Conservation (phyloP, 768 basidiomycete species). For the Pholiota molesta region DNA sequence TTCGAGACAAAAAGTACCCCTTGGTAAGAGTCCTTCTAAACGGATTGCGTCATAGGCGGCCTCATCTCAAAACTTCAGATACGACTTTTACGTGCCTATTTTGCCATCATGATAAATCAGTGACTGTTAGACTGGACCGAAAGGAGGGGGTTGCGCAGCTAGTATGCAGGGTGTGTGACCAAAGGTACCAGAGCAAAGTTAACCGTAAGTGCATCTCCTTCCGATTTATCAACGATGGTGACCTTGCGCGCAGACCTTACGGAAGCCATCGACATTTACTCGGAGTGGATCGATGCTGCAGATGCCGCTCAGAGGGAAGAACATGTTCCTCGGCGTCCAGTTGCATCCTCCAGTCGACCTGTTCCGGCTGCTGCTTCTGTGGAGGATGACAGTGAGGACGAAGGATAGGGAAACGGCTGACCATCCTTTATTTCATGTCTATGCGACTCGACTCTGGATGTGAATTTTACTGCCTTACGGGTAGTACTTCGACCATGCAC, state of each 20-base stretch:
- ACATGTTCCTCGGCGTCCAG: constrained; percentile 51
- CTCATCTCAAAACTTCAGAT: constrained; percentile 45
- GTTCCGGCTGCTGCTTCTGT: constrained; percentile 41
- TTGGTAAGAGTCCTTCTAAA: constrained; percentile 54
- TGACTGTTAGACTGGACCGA: constrained; percentile 81
- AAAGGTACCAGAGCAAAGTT: constrained; percentile 85
- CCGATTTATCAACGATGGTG: constrained; percentile 14
- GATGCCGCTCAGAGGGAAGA: constrained; percentile 78
- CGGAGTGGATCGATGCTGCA: constrained; percentile 90
- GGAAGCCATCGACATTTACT: constrained; percentile 88
- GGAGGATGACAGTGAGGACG: constrained; percentile 49
- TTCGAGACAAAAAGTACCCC: constrained; percentile 66
- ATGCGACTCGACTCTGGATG: background rate
- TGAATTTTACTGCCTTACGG: background rate
- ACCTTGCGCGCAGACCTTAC: constrained; percentile 63
- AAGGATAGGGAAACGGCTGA: constrained; percentile 17
- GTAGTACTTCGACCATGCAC: background rate
- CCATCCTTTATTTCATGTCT: background rate
- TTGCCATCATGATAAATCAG: constrained; percentile 89
- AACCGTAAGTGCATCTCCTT: constrained; percentile 56
- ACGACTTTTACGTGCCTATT: constrained; percentile 86
- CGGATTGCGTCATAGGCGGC: background rate
- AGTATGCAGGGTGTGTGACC: constrained; percentile 84
- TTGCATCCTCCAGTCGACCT: constrained; percentile 63
- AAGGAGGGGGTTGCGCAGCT: constrained; percentile 85